These are phyloP conservation scores for Saccharomycopsis sp. DNA, from an alignment of 805 yeast species.

Conservation along the genomic window DNA sequence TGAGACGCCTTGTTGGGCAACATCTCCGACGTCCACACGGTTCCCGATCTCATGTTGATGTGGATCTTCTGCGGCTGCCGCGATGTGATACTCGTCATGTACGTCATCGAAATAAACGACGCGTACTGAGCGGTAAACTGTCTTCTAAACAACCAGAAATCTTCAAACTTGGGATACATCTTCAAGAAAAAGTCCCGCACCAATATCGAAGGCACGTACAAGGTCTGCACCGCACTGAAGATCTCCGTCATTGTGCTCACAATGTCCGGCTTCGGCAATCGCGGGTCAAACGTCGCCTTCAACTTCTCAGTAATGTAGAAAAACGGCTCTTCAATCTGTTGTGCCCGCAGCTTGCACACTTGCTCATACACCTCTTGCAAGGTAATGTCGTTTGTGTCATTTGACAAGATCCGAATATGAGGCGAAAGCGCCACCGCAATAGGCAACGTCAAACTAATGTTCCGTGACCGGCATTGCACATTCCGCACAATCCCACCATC, in stretches of 20 bases:
- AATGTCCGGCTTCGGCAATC: slow-evolving; percentile 87
- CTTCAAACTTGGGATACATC: slow-evolving; percentile 71
- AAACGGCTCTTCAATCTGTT: slow-evolving; percentile 82
- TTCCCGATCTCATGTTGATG: slow-evolving; percentile 73
- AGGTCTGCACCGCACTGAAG: slow-evolving; percentile 77
- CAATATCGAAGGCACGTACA: slow-evolving; percentile 77
- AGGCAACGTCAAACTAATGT: slow-evolving; percentile 79
- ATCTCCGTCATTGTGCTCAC: slow-evolving; percentile 86
- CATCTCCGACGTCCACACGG: slow-evolving; percentile 92
- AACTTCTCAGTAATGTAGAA: slow-evolving; percentile 77
- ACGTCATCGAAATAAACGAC: slow-evolving; percentile 82
- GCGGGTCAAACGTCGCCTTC: slow-evolving; percentile 88
- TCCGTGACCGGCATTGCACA: slow-evolving; percentile 82
- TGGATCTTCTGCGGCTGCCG: slow-evolving; percentile 92
- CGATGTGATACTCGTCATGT: slow-evolving; percentile 86
- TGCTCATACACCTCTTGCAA: slow-evolving; percentile 83
- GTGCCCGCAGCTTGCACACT: slow-evolving; percentile 62
- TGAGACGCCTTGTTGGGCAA: slow-evolving; percentile 67
- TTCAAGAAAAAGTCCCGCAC: slow-evolving; percentile 68
- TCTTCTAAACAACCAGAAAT: slow-evolving; percentile 94
- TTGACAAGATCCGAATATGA: slow-evolving; percentile 82
- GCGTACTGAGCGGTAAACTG: slow-evolving; percentile 95
- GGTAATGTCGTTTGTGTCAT: slow-evolving; percentile 66
- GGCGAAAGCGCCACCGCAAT: slow-evolving; percentile 91
- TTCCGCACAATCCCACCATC: slow-evolving; percentile 71